Evolutionary conservation across 306 rosid species (phyloP).

Genomic region (Corylus avellana): DNA sequence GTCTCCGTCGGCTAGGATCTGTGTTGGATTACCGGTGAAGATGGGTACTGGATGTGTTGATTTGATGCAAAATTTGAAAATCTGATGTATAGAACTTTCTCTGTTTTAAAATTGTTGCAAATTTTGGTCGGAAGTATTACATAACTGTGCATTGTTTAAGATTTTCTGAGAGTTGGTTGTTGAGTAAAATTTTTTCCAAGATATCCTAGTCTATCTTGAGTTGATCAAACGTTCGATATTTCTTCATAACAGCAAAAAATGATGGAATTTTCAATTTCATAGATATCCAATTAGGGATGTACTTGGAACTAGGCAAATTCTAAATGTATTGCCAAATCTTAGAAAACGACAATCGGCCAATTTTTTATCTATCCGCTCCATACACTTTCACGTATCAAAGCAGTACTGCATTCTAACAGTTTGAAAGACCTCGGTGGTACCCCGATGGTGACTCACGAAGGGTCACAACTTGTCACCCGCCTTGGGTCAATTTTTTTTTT

Average conservation of each 20-base stretch:
- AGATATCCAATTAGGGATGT: not conserved
- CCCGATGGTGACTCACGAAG: no score
- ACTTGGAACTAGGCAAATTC: not conserved
- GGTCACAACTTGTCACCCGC: no score
- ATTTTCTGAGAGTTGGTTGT: conserved; percentile 31
- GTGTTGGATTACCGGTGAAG: conserved; percentile 89
- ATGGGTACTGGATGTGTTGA: conserved; percentile 84
- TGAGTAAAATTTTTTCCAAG: not conserved
- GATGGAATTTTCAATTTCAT: not conserved
- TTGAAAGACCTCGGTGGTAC: no score
- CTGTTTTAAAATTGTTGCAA: conserved; percentile 16
- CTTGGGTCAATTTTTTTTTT: no score
- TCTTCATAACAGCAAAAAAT: not conserved
- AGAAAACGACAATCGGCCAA: not conserved
- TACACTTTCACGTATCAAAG: no score
- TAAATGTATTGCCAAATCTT: not conserved
- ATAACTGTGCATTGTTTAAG: not conserved
- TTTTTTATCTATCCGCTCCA: not conserved
- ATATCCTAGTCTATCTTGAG: not conserved
- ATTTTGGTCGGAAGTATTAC: not conserved
- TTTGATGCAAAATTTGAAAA: conserved; percentile 63
- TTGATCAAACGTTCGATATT: not conserved
- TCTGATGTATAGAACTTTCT: conserved; percentile 23
- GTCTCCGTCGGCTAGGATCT: conserved; percentile 84
- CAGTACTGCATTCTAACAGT: no score